phyloP scores from a whole-genome alignment of 2,329 filamentous ascomycete species.

The Dactylellina haptotyla region DNA sequence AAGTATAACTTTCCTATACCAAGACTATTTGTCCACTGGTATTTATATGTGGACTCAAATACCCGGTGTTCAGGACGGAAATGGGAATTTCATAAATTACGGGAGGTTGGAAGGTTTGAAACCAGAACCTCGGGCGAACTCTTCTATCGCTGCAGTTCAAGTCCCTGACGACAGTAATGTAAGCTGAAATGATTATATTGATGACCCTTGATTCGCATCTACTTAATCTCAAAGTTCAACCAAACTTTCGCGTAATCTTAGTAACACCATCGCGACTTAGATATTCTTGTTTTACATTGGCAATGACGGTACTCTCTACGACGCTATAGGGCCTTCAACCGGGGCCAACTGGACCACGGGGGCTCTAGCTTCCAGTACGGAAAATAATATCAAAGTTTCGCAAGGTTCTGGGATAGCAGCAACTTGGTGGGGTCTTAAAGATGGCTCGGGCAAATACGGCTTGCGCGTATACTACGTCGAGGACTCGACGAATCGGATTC shows the following conservation, averaged over 20 bases:
- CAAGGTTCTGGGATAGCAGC: conserved; percentile 8
- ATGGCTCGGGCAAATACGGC: neutral
- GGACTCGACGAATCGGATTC: neutral
- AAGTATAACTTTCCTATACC: neutral
- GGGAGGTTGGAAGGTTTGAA: neutral
- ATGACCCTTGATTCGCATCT: too few relatives aligned
- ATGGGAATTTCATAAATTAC: too few relatives aligned
- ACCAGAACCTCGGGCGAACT: neutral
- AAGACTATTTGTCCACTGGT: neutral
- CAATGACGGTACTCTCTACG: conserved; percentile 2
- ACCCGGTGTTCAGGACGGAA: too few relatives aligned
- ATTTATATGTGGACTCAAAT: neutral
- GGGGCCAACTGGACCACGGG: neutral
- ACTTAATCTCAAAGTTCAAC: neutral
- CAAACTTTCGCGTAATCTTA: neutral
- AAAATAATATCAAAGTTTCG: neutral
- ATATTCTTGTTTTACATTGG: conserved; percentile 6
- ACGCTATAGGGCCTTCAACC: neutral
- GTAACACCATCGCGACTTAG: neutral
- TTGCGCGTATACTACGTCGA: conserved; percentile 6
- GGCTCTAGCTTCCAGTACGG: neutral
- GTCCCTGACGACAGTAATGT: neutral
- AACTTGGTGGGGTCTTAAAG: neutral
- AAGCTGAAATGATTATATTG: neutral
- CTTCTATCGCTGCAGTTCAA: conserved; percentile 7